phyloP scores from a whole-genome alignment of 2,329 filamentous ascomycete genomes.

The Fusarium sp. region DNA sequence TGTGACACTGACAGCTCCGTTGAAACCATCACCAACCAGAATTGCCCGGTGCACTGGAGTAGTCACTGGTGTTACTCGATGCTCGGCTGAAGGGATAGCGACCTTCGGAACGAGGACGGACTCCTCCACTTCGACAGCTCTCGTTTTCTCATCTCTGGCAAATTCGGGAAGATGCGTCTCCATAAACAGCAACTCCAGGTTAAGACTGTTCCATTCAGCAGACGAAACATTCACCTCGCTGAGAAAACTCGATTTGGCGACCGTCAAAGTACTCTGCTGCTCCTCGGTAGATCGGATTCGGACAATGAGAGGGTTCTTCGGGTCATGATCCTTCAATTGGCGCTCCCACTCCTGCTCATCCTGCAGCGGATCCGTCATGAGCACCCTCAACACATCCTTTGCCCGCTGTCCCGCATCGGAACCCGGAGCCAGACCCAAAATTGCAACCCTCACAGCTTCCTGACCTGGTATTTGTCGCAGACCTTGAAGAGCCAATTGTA shows the following conservation, averaged over 20 bases:
- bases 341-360: constrained; percentile 74
- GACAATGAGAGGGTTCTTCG: constrained; percentile 70
- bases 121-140: constrained; percentile 63
- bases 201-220: constrained; percentile 68
- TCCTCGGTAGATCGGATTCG: constrained; percentile 58
- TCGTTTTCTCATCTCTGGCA: constrained; percentile 46
- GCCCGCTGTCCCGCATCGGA: constrained; percentile 60
- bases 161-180: constrained; percentile 57
- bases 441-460: constrained; percentile 69
- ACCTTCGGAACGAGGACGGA: constrained; percentile 80
- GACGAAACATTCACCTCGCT: constrained; percentile 72
- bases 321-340: constrained; percentile 64
- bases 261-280: constrained; percentile 44
- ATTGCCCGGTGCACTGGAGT: constrained; percentile 88
- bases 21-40: constrained; percentile 77
- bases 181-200: constrained; percentile 72
- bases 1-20: constrained; percentile 69
- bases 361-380: constrained; percentile 76
- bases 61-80: constrained; percentile 73
- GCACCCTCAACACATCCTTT: constrained; percentile 73
- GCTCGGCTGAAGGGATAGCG: constrained; percentile 74
- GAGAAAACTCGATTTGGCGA: constrained; percentile 55
- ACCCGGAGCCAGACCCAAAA: constrained; percentile 61
- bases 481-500: constrained; percentile 77
- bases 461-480: constrained; percentile 66